phyloP scores from a whole-genome alignment of 441 rosid species.

The Mallotus japonicus region DNA sequence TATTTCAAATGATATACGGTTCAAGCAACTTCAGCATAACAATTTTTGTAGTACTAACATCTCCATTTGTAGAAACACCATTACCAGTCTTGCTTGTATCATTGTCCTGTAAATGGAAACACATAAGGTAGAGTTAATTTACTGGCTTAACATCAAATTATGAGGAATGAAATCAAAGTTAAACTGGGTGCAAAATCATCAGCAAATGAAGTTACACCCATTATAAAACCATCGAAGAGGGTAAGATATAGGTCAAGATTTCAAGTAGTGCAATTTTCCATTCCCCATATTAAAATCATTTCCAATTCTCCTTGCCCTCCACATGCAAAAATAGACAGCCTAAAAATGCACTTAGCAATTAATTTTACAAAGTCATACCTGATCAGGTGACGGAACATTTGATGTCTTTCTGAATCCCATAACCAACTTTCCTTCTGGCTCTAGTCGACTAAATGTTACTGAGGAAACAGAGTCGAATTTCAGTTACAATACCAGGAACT shows the following conservation, averaged over 20 bases:
- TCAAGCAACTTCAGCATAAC: constrained; percentile 27
- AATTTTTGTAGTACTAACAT: constrained; percentile 47
- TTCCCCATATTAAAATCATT: not conserved
- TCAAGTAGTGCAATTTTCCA: not conserved
- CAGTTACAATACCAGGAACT: constrained; percentile 31
- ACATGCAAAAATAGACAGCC: not conserved
- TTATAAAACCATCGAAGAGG: not conserved
- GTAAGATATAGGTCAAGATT: not conserved
- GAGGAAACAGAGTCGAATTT: constrained; percentile 37
- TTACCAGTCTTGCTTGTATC: constrained; percentile 43
- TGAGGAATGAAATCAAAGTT: not conserved
- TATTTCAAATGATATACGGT: constrained; percentile 20
- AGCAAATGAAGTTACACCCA: not conserved
- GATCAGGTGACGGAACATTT: constrained; percentile 62
- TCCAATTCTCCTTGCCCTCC: not conserved
- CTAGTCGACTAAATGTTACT: constrained; percentile 95
- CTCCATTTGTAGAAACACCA: constrained; percentile 47
- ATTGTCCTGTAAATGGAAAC: constrained; percentile 52
- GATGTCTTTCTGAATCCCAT: constrained; percentile 98
- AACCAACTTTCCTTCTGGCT: constrained; percentile 91
- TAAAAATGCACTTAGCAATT: constrained; percentile 20
- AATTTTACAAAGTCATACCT: constrained; percentile 47
- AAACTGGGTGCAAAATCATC: not conserved
- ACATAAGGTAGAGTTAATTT: constrained; percentile 15
- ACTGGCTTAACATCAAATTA: not conserved